Evolutionary conservation across 805 yeast genomes (phyloP).

Genomic region (Myxozyma geophila): DNA sequence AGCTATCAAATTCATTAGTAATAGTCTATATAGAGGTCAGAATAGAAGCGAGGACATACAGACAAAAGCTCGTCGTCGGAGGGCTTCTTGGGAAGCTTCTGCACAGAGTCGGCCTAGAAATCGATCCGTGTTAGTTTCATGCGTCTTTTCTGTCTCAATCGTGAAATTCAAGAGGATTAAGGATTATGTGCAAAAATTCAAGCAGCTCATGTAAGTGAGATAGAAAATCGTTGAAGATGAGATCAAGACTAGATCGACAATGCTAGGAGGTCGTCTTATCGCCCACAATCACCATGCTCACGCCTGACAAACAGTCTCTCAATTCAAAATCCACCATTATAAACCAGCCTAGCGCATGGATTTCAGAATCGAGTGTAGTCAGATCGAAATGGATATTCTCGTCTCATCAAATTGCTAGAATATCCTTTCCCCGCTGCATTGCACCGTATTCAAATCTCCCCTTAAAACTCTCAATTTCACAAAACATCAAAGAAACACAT

Average conservation of each 20-base stretch:
- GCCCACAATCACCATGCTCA: no score
- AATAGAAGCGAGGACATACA: conserved; percentile 35
- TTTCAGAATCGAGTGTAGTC: no score
- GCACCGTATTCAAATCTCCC: no score
- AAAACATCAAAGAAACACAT: background rate
- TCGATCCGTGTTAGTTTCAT: background rate
- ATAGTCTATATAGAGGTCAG: background rate
- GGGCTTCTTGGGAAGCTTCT: conserved; percentile 75
- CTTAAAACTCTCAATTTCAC: background rate
- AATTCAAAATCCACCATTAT: no score
- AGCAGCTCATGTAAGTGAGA: background rate
- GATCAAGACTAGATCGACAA: no score
- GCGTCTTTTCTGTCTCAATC: background rate
- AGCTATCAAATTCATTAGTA: conserved; percentile 45
- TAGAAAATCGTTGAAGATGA: no score
- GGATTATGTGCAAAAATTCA: background rate
- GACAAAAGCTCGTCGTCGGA: conserved; percentile 82
- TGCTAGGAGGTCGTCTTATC: no score
- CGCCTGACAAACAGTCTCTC: no score
- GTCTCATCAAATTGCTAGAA: no score
- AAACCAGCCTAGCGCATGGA: no score
- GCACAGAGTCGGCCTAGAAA: conserved; percentile 64
- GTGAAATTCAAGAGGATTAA: background rate
- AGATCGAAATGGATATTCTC: no score
- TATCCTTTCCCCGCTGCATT: background rate